Conservation (phyloP, 306 rosid species). For the Glycine tomentella region DNA sequence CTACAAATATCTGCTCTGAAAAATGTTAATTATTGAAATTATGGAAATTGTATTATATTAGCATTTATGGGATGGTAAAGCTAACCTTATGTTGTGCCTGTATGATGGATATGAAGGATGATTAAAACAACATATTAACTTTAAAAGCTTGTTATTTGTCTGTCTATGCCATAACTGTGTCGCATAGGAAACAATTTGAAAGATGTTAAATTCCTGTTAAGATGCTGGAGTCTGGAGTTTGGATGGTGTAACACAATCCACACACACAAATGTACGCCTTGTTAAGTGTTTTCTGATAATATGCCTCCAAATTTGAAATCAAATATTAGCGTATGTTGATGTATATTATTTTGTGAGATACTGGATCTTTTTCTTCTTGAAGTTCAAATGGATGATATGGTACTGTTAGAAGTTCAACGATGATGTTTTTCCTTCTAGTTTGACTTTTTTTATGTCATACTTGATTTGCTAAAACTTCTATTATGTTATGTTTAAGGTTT, state of each 20-base stretch:
- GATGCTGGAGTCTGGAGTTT: neutral
- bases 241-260: neutral
- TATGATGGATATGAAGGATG: no score
- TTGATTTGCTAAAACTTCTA: slow-evolving; percentile 25
- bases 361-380: neutral
- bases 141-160: no score
- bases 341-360: neutral
- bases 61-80: no score
- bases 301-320: neutral
- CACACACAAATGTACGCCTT: neutral
- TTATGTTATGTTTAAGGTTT: slow-evolving; percentile 61
- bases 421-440: no score
- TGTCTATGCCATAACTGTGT: no score
- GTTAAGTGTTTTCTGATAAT: neutral
- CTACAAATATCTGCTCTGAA: slow-evolving; percentile 6
- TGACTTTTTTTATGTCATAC: neutral
- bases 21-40: no score
- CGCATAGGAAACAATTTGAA: no score
- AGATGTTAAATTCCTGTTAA: slow-evolving; percentile 7
- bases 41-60: no score
- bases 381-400: slow-evolving; percentile 13
- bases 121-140: no score
- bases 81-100: no score
- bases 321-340: neutral
- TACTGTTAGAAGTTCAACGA: neutral